Percentiles rank a stretch among this genome's conserved stretches.
These are phyloP conservation scores for Scheffersomyces lignicola DNA, from an alignment of 1,139 yeast species.

Conservation along the genomic window DNA sequence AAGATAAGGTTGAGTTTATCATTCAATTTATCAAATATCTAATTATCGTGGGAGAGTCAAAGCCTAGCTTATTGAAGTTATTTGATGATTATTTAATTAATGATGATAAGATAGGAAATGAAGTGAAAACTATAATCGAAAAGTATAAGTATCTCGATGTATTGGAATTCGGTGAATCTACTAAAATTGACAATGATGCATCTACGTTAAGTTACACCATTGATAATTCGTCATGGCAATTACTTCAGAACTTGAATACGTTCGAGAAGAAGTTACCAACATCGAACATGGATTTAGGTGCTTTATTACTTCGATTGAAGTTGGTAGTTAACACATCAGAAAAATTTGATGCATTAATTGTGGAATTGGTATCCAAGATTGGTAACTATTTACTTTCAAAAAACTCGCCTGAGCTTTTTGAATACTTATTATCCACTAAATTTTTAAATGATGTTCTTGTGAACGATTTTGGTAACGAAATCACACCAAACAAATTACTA, in stretches of 20 bases:
- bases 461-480: constrained; percentile 4
- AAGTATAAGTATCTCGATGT: neutral
- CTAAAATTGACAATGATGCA: too few relatives aligned
- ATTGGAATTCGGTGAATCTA: neutral
- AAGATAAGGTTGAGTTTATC: constrained; percentile 50
- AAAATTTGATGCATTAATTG: constrained; percentile 13
- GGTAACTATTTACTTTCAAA: constrained; percentile 38
- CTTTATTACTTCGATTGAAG: constrained; percentile 38
- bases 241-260: constrained; percentile 13
- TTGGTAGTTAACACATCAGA: constrained; percentile 17
- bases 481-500: constrained; percentile 14
- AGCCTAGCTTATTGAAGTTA: constrained; percentile 14
- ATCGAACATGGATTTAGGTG: constrained; percentile 49
- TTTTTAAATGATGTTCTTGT: constrained; percentile 8
- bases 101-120: neutral
- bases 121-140: neutral
- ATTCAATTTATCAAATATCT: constrained; percentile 43
- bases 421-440: neutral
- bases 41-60: constrained; percentile 56
- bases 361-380: constrained; percentile 29
- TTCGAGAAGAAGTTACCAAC: constrained; percentile 35
- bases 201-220: constrained; percentile 12
- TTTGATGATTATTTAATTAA: neutral
- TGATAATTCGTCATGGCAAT: constrained; percentile 19
- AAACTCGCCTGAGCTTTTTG: neutral